Conservation (phyloP, 1,284 basidiomycete genomes). For the Ganoderma meredithae region DNA sequence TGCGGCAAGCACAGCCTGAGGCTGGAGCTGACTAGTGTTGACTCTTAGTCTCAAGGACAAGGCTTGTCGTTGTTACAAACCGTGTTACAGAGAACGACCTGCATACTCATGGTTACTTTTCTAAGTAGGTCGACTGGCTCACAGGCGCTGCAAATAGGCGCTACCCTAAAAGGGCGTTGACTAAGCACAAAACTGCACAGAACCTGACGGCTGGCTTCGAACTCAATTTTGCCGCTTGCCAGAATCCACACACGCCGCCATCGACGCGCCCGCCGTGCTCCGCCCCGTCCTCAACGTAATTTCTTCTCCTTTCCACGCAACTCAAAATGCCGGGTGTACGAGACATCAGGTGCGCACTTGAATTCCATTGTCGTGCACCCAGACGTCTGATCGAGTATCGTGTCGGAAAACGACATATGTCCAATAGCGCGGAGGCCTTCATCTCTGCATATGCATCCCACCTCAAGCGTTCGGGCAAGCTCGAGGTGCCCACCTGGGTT, state of each 20-base stretch:
- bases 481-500: slow-evolving; percentile 99
- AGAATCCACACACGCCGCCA: slow-evolving; percentile 41
- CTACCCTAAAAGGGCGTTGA: slow-evolving; percentile 28
- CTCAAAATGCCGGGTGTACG: slow-evolving; percentile 90
- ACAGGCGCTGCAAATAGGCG: neutral
- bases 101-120: no score
- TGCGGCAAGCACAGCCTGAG: no score
- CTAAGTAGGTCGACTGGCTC: no score
- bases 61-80: no score
- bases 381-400: neutral
- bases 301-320: slow-evolving; percentile 34
- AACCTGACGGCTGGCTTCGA: slow-evolving; percentile 44
- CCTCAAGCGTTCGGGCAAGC: slow-evolving; percentile 95
- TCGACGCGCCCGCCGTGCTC: slow-evolving; percentile 51
- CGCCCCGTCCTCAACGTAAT: slow-evolving; percentile 55
- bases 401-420: neutral
- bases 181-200: slow-evolving; percentile 47
- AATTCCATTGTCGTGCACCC: neutral
- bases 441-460: slow-evolving; percentile 93
- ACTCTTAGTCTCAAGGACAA: no score
- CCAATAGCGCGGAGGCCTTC: slow-evolving; percentile 84
- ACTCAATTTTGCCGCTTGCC: slow-evolving; percentile 48
- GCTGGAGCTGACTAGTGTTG: no score
- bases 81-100: no score
- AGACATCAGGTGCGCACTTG: slow-evolving; percentile 79